phyloP scores from a whole-genome alignment of 2,329 filamentous ascomycete genomes.

The Paracoccidioides lutzii region DNA sequence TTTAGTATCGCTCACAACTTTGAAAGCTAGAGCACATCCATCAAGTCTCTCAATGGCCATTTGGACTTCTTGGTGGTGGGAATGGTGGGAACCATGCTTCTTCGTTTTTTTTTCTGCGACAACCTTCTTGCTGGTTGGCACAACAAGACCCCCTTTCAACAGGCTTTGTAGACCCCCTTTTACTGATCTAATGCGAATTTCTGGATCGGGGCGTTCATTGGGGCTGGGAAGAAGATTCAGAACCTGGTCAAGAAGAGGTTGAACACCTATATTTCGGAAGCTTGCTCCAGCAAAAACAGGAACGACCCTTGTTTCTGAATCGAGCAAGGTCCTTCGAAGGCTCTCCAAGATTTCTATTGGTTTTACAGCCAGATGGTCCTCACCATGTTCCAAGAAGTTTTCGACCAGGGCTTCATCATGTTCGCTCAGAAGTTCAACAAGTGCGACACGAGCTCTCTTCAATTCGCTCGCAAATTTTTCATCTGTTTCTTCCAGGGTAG shows the following conservation, averaged over 20 bases:
- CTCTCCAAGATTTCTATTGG: constrained; percentile 55
- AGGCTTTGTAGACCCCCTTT: constrained; percentile 42
- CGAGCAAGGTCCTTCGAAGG: constrained; percentile 58
- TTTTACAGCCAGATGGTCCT: constrained; percentile 57
- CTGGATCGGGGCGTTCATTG: constrained; percentile 62
- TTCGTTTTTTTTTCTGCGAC: constrained; percentile 30
- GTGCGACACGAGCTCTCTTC: constrained; percentile 57
- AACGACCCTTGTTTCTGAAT: constrained; percentile 55
- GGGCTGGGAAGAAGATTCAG: constrained; percentile 79
- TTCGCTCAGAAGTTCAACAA: constrained; percentile 77
- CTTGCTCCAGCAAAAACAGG: constrained; percentile 87
- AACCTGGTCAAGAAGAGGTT: constrained; percentile 79
- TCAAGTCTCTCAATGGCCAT: constrained; percentile 48
- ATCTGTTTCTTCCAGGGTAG: constrained; percentile 41
- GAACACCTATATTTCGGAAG: constrained; percentile 86
- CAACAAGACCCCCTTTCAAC: constrained; percentile 33
- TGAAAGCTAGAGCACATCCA: constrained; percentile 65
- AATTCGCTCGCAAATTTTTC: constrained; percentile 50
- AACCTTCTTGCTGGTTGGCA: constrained; percentile 24
- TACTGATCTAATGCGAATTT: constrained; percentile 53
- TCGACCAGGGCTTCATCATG: constrained; percentile 80
- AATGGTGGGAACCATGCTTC: constrained; percentile 27
- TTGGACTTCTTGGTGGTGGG: constrained; percentile 37
- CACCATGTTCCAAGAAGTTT: constrained; percentile 63
- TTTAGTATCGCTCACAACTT: constrained; percentile 78